Evolutionary conservation across 2,329 filamentous ascomycete species (phyloP).

Genomic region (Laburnicola sp.): DNA sequence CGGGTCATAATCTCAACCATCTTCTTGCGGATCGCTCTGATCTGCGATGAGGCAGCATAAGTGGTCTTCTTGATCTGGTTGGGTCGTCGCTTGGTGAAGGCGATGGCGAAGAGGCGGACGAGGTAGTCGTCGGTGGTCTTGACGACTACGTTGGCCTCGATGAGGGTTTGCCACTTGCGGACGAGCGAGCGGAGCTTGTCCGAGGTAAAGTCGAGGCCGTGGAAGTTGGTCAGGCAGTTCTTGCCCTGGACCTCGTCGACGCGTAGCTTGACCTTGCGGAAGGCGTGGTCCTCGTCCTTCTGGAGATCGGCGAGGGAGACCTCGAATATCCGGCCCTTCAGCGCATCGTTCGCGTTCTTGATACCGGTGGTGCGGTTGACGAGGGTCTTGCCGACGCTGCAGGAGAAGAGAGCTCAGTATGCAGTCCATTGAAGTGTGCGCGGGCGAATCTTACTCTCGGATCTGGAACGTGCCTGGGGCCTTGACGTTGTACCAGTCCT

Average conservation of each 20-base stretch:
- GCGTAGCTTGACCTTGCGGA: slow-evolving; percentile 99
- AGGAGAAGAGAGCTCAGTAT: slow-evolving; percentile 35
- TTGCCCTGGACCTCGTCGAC: slow-evolving; percentile 99
- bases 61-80: slow-evolving; percentile 99
- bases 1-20: slow-evolving; percentile 99
- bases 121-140: slow-evolving; percentile 99
- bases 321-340: slow-evolving; percentile 99
- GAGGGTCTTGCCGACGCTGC: slow-evolving; percentile 97
- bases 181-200: slow-evolving; percentile 99
- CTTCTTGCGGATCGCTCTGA: slow-evolving; percentile 98
- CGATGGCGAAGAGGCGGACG: slow-evolving; percentile 97
- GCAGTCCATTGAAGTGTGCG: slow-evolving; percentile 22
- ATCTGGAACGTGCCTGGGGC: slow-evolving; percentile 94
- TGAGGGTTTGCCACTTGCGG: slow-evolving; percentile 99
- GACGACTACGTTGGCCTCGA: slow-evolving; percentile 99
- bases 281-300: slow-evolving; percentile 99
- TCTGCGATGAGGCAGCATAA: slow-evolving; percentile 95
- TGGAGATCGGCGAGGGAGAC: slow-evolving; percentile 98
- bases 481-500: slow-evolving; percentile 99
- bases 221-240: slow-evolving; percentile 99
- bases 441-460: slow-evolving; percentile 75
- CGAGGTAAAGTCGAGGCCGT: slow-evolving; percentile 99
- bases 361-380: slow-evolving; percentile 99
- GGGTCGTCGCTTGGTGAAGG: slow-evolving; percentile 97
- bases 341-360: slow-evolving; percentile 99